A percentile compares a stretch with the other conserved stretches of the same genome.
Evolutionary conservation across 345 rosid genomes (phyloP).

Genomic region (Linum usitatissimum): DNA sequence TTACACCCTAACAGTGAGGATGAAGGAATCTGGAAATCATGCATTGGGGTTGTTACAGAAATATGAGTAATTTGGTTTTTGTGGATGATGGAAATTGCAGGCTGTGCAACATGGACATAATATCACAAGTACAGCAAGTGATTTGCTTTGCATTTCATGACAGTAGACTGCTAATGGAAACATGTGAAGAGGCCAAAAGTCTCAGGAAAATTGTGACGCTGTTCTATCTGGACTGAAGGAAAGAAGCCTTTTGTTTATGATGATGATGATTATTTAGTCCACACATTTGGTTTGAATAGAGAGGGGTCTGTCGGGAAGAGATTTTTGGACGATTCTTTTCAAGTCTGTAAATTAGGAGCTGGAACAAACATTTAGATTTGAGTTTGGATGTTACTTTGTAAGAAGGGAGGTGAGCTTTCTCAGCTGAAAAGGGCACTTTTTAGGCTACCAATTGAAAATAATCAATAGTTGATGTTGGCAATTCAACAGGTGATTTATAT

Average conservation of each 20-base stretch:
- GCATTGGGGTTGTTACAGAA: too few relatives aligned
- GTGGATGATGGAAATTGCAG: slow-evolving; percentile 29
- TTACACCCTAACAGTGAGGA: too few relatives aligned
- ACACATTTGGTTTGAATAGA: not conserved
- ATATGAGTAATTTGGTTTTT: not conserved
- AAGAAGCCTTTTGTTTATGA: not conserved
- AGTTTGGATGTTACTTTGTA: too few relatives aligned
- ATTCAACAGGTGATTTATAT: too few relatives aligned
- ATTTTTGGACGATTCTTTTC: too few relatives aligned
- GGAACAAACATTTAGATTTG: too few relatives aligned
- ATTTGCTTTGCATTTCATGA: slow-evolving; percentile 98
- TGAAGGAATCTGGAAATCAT: not conserved
- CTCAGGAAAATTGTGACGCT: slow-evolving; percentile 86
- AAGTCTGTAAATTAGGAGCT: too few relatives aligned
- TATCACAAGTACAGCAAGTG: slow-evolving; percentile 90
- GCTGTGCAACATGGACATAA: slow-evolving; percentile 92
- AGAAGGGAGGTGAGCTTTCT: too few relatives aligned
- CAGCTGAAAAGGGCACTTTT: too few relatives aligned
- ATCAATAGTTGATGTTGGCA: too few relatives aligned
- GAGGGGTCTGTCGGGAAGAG: too few relatives aligned
- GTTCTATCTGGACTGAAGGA: slow-evolving; percentile 70
- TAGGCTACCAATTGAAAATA: too few relatives aligned
- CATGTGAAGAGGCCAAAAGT: slow-evolving; percentile 91
- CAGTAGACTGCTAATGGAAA: slow-evolving; percentile 83
- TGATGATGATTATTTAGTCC: not conserved